phyloP scores from a whole-genome alignment of 257 asterid species.

The Cordia subcordata region DNA sequence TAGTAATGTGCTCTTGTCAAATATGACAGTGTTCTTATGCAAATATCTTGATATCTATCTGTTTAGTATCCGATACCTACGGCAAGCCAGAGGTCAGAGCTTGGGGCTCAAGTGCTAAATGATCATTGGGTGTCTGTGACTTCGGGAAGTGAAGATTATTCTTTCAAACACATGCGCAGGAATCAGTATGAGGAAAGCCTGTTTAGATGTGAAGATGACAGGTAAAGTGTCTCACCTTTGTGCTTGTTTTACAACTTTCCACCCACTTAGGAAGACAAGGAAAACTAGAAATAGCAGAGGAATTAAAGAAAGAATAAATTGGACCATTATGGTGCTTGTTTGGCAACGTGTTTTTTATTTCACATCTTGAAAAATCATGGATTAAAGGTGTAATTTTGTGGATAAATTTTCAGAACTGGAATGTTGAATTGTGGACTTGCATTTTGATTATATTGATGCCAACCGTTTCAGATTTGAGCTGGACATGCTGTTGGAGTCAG shows the following conservation, averaged over 20 bases:
- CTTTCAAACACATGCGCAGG: constrained; percentile 56
- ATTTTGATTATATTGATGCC: background rate
- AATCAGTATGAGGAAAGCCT: constrained; percentile 56
- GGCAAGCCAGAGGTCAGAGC: constrained; percentile 12
- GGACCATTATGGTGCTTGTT: too few relatives aligned
- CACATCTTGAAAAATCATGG: background rate
- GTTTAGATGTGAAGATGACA: constrained; percentile 57
- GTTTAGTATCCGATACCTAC: constrained; percentile 12
- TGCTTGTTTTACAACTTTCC: background rate
- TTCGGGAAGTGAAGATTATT: constrained; percentile 45
- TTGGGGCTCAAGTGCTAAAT: constrained; percentile 12
- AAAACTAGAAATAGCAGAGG: too few relatives aligned
- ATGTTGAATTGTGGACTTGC: background rate
- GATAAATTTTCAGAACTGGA: background rate
- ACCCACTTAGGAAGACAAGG: background rate
- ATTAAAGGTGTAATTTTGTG: background rate
- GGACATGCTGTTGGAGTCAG: constrained; percentile 44
- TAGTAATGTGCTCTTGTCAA: background rate
- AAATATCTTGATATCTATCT: background rate
- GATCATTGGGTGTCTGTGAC: constrained; percentile 15
- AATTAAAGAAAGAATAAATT: too few relatives aligned
- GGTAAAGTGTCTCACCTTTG: constrained; percentile 19
- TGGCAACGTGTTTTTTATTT: too few relatives aligned
- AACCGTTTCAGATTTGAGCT: constrained; percentile 35
- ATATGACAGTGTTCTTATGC: background rate